Percentiles rank a stretch among this genome's conserved stretches.
phyloP scores from a whole-genome alignment of 257 asterid species.

The Nicotiana obtusifolia region DNA sequence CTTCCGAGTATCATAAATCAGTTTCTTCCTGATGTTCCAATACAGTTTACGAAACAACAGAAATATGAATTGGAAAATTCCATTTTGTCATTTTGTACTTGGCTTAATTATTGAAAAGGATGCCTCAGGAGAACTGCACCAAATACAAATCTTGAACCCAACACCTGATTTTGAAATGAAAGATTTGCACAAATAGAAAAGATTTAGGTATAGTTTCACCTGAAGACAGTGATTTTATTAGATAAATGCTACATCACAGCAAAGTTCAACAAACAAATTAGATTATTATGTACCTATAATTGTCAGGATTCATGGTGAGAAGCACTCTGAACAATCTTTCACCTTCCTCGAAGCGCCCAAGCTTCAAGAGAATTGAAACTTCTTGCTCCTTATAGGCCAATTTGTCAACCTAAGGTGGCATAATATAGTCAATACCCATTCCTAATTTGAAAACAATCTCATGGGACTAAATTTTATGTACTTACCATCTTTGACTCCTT shows the following conservation, averaged over 20 bases:
- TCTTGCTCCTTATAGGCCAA: slow-evolving; percentile 81
- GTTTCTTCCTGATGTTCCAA: background rate
- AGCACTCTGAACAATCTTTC: slow-evolving; percentile 66
- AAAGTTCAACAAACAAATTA: background rate
- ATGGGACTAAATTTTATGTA: slow-evolving; percentile 2
- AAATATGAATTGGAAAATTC: background rate
- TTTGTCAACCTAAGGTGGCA: slow-evolving; percentile 62
- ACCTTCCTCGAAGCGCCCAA: slow-evolving; percentile 67
- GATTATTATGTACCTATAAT: slow-evolving; percentile 52
- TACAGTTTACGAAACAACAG: background rate
- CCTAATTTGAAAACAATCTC: slow-evolving; percentile 11
- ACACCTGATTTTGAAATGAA: background rate
- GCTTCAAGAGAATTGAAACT: slow-evolving; percentile 77
- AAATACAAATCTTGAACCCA: background rate
- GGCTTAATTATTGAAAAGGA: background rate
- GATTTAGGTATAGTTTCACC: background rate
- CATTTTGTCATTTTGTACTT: background rate
- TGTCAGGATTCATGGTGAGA: slow-evolving; percentile 89
- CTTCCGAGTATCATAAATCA: background rate
- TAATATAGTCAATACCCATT: background rate
- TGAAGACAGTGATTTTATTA: background rate
- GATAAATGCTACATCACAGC: background rate
- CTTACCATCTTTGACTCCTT: slow-evolving; percentile 80
- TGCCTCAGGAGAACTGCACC: background rate
- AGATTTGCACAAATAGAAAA: background rate